Conservation (phyloP, 2,329 filamentous ascomycete species). For the Neobulgaria alba region DNA sequence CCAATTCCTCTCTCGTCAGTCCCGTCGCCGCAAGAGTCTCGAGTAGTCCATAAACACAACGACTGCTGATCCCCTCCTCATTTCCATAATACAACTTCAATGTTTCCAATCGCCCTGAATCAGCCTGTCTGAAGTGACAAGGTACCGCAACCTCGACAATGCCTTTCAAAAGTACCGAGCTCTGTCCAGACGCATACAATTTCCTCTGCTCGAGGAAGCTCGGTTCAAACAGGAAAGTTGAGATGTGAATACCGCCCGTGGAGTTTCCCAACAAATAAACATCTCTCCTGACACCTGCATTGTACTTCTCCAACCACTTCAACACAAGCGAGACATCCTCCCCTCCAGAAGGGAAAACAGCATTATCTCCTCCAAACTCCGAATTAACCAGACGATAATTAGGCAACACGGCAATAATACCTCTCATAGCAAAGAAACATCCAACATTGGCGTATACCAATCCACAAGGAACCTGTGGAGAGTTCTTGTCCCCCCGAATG, state of each 20-base stretch:
- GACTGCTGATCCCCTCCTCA: slow-evolving; percentile 4
- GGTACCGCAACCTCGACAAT: slow-evolving; percentile 19
- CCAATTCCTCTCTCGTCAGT: slow-evolving; percentile 15
- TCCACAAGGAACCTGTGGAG: slow-evolving; percentile 9
- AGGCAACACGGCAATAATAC: slow-evolving; percentile 20
- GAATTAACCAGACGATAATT: slow-evolving; percentile 26
- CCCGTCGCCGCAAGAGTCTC: slow-evolving; percentile 13
- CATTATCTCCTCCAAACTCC: slow-evolving; percentile 19
- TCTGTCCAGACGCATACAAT: slow-evolving; percentile 4
- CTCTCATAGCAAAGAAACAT: slow-evolving; percentile 21
- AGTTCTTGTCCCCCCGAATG: slow-evolving; percentile 20
- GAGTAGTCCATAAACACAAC: slow-evolving; percentile 18
- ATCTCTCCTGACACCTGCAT: slow-evolving; percentile 10
- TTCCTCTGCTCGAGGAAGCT: slow-evolving; percentile 18
- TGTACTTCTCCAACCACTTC: slow-evolving; percentile 17
- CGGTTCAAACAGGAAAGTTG: slow-evolving; percentile 22
- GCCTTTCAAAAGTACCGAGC: slow-evolving; percentile 16
- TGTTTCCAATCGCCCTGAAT: slow-evolving; percentile 7
- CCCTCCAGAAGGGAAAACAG: slow-evolving; percentile 22
- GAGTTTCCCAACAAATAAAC: slow-evolving; percentile 27
- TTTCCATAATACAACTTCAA: slow-evolving; percentile 19
- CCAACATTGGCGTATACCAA: slow-evolving; percentile 26
- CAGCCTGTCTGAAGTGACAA: slow-evolving; percentile 14
- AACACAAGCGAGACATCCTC: slow-evolving; percentile 22
- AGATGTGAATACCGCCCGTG: slow-evolving; percentile 25